These are phyloP conservation scores for Excoecaria agallocha DNA, from an alignment of 345 rosid species.

Conservation along the genomic window DNA sequence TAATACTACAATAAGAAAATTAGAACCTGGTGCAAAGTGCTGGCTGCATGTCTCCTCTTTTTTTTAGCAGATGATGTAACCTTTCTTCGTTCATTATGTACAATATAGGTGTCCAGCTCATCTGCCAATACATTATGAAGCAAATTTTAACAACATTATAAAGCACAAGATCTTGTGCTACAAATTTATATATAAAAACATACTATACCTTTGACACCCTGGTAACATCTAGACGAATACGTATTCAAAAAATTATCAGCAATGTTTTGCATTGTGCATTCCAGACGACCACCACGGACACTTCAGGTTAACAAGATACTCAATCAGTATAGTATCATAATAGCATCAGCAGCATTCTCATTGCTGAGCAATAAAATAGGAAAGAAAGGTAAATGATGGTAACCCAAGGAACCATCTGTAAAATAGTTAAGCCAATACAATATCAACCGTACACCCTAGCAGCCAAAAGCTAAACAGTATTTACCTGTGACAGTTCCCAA, in stretches of 20 bases:
- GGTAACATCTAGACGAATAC: conserved; percentile 59
- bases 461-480: not conserved
- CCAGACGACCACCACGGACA: conserved; percentile 85
- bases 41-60: conserved; percentile 61
- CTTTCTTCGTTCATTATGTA: conserved; percentile 77
- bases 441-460: not conserved
- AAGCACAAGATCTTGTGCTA: conserved; percentile 2
- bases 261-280: conserved; percentile 98
- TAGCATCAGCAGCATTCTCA: not conserved
- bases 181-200: conserved; percentile 8
- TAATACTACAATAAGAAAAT: conserved; percentile 22
- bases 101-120: conserved; percentile 70
- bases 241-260: conserved; percentile 73
- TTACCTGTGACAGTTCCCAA: conserved; percentile 71
- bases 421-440: not conserved
- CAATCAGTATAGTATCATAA: conserved; percentile 4
- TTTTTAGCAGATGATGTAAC: conserved; percentile 95
- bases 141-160: not conserved
- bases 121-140: conserved; percentile 37
- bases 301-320: conserved; percentile 36
- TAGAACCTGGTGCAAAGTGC: conserved; percentile 84
- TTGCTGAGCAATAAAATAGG: conserved; percentile 1
- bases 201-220: conserved; percentile 67
- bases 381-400: conserved; percentile 3
- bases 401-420: not conserved